Base-by-base conservation (phyloP, 495 filamentous ascomycete species). In the Penicillium robsamsonii region DNA sequence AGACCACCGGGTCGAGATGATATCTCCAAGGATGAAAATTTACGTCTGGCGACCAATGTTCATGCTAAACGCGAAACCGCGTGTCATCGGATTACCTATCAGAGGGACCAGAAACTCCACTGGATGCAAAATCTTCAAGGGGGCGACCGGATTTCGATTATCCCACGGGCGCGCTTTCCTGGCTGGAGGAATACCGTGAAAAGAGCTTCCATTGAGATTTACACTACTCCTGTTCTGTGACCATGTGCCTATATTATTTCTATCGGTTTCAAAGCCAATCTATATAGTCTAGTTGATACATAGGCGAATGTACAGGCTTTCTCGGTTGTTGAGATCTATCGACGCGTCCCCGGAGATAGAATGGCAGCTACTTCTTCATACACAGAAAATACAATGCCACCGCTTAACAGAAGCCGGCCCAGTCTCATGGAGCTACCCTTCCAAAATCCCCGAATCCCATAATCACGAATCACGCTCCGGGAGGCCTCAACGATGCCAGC, bases 341-440 rank as follows among this genome's bases (percentile, higher is more conserved):
- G 30, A 5, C n/a, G 42, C 24, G 43, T 24, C 0, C 30, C 18
- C 2, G 42, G 43, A 20, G 55, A 43, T 17, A 72, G 44, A n/a
- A 71, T 35, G 4, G 58, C 68, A 1, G 73, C 74, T 13, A 78
- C 76, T 55, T 80, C 71, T 66, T 88, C 85, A 64, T 87, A 86
- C 1, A 81, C 78, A 22, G 82, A 82, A 55, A 87, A 87, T 17
- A 88, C 60, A 43, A 87, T 87, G 0, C 85, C 86, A 10, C 86
- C 85, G 59, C 80, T 82, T 60, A 87, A 75, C 4, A 88, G 71
- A 24, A 84, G 81, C 48, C 86, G 65, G 1, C 84, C 81, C 22
- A 88, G 60, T 52, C 86, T 74, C 85, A 89, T 87, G 2, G 83
- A 80, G 12, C 84, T 89, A 2, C 85, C 85, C 41, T 79, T 75